Base-by-base conservation (phyloP, 805 yeast species). In the Candida tammaniensis region DNA sequence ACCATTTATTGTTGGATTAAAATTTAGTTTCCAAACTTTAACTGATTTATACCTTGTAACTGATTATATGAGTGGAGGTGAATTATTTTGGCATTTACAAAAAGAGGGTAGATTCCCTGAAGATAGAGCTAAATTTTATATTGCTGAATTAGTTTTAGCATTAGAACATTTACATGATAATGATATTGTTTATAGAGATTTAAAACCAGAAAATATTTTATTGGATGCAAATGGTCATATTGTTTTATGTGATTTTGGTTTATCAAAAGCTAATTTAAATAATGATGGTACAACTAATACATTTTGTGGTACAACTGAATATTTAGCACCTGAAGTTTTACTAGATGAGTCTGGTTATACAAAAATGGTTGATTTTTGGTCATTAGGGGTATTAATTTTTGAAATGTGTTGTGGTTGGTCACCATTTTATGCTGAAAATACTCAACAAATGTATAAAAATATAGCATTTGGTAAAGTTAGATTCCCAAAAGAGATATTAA, bases 381-480 rank as follows among this genome's bases (percentile, higher is more conserved):
- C 98, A 2, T 68, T 93, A 39, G 98, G 98, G 40, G 98, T 93
- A 17, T 69, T 93, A 39, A 88, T 93, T 29, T 93, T 93, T 61
- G 98, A 93, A 66, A 93, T 93, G 98, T 89, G 98, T 61, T 93
- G 98, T 66, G 98, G 98, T 33, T 93, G 98, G 98, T 85, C 96
- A 4, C 98, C 98, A 36, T 93, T 93, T 60, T 93, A 87, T 54
- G 98, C 98, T 17, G 97, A 91, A 44, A 91, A 87, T 59, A 88
- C 95, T 32, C 98, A 93, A 67, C 96, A 93, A 61, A 93, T 93
- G 98, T 93, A 93, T 66, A 93, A 91, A 67, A 93, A 93, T 64
- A 93, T 93, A 67, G 98, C 98, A 4, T 93, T 88, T 63, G 98
- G 98, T 43, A 93, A 91, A 60, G 98, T 93, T 28, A 76, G 96